Base-by-base conservation (phyloP, 2,329 filamentous ascomycete genomes). In the Sarocladium kiliense region DNA sequence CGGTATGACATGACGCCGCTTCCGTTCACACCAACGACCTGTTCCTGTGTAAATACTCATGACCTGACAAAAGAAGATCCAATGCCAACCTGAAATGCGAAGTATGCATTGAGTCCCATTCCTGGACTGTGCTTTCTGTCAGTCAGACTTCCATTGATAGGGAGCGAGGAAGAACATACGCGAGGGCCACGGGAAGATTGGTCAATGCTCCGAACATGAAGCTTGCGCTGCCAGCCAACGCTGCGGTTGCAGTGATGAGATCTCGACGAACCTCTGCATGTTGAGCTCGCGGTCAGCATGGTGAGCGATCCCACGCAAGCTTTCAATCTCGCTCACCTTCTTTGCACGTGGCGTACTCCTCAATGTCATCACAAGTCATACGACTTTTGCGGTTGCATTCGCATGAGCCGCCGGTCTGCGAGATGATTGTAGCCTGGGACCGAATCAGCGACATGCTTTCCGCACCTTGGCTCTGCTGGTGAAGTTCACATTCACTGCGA, bases 241-340 rank as follows among this genome's bases (percentile, higher is more conserved):
- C 88, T n/a, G 89, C 87, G 1, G 91, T 95, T 3, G 88, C 88
- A 1, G 90, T 95, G 56, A 94, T 85, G 18, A 94, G 74, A 67
- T 95, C 90, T 30, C 87, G 82, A 60, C 89, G 86, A 58, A 95
- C 70, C 44, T 77, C 84, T 77, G 54, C 14, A 56, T 21, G 9
- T 36, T 44, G 62, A 25, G 63, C 58, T 36, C 11, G 18, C 30
- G 23, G 21, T 51, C 12, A 51, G 47, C n/a, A 34, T 36, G 16
- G 26, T 23, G 12, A 5, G 21, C 3, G 18, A 10, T 16, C 23
- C 36, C 37, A n/a, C 16, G 30, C 18, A n/a, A n/a, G n/a, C n/a
- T n/a, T 12, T 9, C 6, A 30, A n/a, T n/a, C 30, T n/a, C 50
- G 62, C 70, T 58, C 56, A 77, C 78, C 71, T 62, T 75, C 72